phyloP scores from a whole-genome alignment of 305 asterid species.

The Withania somnifera region DNA sequence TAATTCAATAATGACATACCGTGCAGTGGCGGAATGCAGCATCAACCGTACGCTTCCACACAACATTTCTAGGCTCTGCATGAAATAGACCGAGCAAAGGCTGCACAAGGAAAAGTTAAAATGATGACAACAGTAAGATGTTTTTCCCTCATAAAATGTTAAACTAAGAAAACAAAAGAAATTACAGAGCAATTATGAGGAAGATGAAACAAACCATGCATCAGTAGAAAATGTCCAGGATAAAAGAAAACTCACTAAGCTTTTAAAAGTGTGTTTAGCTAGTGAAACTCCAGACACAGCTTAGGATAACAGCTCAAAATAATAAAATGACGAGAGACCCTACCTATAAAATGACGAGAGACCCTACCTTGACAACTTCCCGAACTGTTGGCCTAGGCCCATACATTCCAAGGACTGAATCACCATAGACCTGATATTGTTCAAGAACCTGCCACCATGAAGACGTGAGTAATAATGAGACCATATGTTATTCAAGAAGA shows the following conservation, averaged over 20 bases:
- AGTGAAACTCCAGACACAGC: not conserved
- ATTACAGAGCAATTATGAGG: not conserved
- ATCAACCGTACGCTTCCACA: constrained; percentile 88
- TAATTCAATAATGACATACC: constrained; percentile 25
- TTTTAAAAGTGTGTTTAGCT: not conserved
- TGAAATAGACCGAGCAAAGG: constrained; percentile 79
- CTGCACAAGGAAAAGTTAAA: constrained; percentile 34
- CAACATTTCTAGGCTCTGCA: constrained; percentile 62
- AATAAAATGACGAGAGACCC: not conserved
- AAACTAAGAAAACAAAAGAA: not conserved
- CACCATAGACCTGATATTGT: constrained; percentile 68
- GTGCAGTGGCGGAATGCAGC: constrained; percentile 56
- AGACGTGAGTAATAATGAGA: not conserved
- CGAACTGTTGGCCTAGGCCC: constrained; percentile 57
- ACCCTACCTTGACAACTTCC: constrained; percentile 56
- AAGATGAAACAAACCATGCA: not conserved
- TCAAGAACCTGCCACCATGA: constrained; percentile 50
- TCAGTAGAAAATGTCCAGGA: not conserved
- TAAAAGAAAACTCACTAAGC: not conserved
- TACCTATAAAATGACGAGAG: constrained; percentile 22
- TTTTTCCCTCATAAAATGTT: not conserved
- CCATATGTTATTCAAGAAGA: not conserved
- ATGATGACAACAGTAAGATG: not conserved
- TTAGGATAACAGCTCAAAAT: not conserved
- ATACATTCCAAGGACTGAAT: constrained; percentile 48